Evolutionary conservation across 345 rosid species (phyloP).

Genomic region (Syzygium grande): DNA sequence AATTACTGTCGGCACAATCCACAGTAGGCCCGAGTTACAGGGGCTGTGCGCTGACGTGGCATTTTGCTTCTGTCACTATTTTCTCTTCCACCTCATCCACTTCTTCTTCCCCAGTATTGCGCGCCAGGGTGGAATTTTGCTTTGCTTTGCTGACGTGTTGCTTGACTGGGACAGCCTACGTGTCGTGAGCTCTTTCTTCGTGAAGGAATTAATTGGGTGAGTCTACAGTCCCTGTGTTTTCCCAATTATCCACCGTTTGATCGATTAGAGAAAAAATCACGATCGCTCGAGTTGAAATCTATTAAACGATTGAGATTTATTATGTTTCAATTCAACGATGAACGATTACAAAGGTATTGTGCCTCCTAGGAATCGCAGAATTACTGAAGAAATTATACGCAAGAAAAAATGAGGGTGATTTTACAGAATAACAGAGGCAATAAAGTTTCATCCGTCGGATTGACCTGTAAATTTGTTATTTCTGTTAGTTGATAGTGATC

Average conservation of each 20-base stretch:
- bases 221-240: not conserved
- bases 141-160: not conserved
- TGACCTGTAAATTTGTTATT: not conserved
- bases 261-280: not conserved
- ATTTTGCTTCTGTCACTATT: not conserved
- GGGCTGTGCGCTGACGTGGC: not conserved
- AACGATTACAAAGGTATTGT: not conserved
- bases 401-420: not conserved
- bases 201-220: not conserved
- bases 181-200: not conserved
- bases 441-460: accelerated
- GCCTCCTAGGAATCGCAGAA: not conserved
- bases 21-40: not conserved
- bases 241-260: not conserved
- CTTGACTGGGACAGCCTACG: not conserved
- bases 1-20: not conserved
- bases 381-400: not conserved
- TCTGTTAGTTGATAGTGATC: not conserved
- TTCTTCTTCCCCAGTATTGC: not conserved
- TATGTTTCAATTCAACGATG: not conserved
- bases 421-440: not conserved
- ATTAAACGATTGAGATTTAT: not conserved
- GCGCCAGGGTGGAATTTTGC: not conserved
- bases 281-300: accelerated
- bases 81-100: too few species aligned